phyloP scores from a whole-genome alignment of 306 rosid species.

The Fragaria nilgerrensis region DNA sequence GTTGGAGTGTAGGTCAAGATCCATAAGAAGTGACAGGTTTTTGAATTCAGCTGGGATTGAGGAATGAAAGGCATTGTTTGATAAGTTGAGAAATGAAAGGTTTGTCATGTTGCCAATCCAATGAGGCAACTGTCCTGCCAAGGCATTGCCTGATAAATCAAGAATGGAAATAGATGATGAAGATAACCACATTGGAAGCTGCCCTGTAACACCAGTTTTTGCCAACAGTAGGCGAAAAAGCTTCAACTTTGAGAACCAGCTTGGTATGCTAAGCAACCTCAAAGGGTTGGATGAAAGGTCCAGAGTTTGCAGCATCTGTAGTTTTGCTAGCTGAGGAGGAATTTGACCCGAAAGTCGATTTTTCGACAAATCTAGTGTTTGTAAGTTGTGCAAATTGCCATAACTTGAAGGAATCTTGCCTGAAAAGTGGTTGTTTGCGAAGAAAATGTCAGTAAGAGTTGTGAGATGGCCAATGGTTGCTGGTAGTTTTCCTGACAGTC shows the following conservation, averaged over 20 bases:
- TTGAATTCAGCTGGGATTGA: slow-evolving; percentile 43
- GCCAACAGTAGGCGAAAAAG: slow-evolving; percentile 46
- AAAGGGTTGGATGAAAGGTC: slow-evolving; percentile 60
- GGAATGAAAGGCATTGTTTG: slow-evolving; percentile 48
- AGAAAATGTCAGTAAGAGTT: slow-evolving; percentile 42
- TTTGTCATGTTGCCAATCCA: slow-evolving; percentile 67
- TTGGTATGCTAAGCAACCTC: slow-evolving; percentile 34
- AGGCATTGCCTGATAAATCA: slow-evolving; percentile 51
- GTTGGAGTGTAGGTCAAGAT: slow-evolving; percentile 54
- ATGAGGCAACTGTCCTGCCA: slow-evolving; percentile 42
- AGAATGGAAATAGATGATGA: slow-evolving; percentile 45
- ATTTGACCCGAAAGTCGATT: slow-evolving; percentile 37
- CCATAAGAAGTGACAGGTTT: slow-evolving; percentile 41
- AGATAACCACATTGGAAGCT: slow-evolving; percentile 51
- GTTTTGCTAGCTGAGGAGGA: slow-evolving; percentile 43
- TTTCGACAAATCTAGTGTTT: slow-evolving; percentile 44
- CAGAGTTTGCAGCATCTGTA: slow-evolving; percentile 36
- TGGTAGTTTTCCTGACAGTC: slow-evolving; percentile 48
- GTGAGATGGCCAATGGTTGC: slow-evolving; percentile 42
- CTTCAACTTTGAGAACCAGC: slow-evolving; percentile 44
- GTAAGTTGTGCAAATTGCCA: slow-evolving; percentile 41
- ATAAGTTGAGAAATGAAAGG: slow-evolving; percentile 53
- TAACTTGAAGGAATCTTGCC: slow-evolving; percentile 52
- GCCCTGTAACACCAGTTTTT: slow-evolving; percentile 44
- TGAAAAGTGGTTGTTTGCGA: slow-evolving; percentile 46